phyloP scores from a whole-genome alignment of 768 basidiomycete genomes.

The Omphalotus guepiniiformis region DNA sequence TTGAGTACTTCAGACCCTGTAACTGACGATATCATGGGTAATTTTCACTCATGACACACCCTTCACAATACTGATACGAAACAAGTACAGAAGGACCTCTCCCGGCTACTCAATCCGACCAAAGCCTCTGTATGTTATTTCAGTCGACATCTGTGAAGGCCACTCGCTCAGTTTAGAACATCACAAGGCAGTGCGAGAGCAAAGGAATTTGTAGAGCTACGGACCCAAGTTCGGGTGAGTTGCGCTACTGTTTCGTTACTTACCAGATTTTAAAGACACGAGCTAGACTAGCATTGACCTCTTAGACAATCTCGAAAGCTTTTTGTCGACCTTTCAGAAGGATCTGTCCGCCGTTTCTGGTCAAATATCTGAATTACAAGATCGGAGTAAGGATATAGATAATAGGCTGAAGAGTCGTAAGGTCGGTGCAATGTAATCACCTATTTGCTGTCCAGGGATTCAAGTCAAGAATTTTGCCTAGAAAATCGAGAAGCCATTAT shows the following conservation, averaged over 20 bases:
- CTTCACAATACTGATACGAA: too few relatives aligned
- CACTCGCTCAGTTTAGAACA: neutral
- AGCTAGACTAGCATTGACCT: slow-evolving; percentile 79
- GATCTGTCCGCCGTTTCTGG: slow-evolving; percentile 94
- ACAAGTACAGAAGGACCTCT: too few relatives aligned
- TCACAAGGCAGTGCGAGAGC: slow-evolving; percentile 25
- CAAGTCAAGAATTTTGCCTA: slow-evolving; percentile 32
- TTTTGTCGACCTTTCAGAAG: slow-evolving; percentile 92
- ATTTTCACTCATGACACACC: too few relatives aligned
- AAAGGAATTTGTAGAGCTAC: slow-evolving; percentile 79
- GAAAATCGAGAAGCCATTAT: slow-evolving; percentile 87
- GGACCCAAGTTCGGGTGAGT: slow-evolving; percentile 82
- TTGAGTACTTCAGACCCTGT: too few relatives aligned
- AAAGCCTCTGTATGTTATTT: slow-evolving; percentile 1
- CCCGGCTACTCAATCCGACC: too few relatives aligned
- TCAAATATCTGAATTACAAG: slow-evolving; percentile 92
- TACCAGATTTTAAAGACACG: neutral
- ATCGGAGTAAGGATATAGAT: slow-evolving; percentile 88
- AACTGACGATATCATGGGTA: too few relatives aligned
- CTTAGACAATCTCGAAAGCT: slow-evolving; percentile 83
- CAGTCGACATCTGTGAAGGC: too few relatives aligned
- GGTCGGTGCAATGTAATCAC: slow-evolving; percentile 39
- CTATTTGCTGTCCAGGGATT: neutral
- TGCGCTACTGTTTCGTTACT: neutral
- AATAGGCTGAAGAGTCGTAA: slow-evolving; percentile 76